Percentiles rank a stretch among this genome's conserved stretches.
Evolutionary conservation across 139 green algal genomes (phyloP).

Genomic region (Astrephomene gubernaculifera): DNA sequence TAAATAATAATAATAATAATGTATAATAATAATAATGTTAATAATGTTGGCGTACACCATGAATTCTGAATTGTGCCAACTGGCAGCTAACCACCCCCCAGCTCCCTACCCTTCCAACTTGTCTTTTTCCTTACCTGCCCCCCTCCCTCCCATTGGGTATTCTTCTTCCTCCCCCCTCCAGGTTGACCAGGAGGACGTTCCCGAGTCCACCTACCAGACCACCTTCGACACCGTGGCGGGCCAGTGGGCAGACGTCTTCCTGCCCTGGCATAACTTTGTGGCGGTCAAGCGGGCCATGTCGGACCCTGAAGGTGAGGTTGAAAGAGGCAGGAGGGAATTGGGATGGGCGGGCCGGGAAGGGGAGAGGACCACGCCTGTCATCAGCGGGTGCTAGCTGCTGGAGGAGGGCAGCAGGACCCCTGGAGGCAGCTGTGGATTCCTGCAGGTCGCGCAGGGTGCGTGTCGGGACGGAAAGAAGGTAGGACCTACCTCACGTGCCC

Average conservation of each 20-base stretch:
- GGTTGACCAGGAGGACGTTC: conserved; percentile 71
- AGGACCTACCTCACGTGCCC: too few relatives aligned
- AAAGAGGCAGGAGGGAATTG: neutral
- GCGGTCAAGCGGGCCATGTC: conserved; percentile 76
- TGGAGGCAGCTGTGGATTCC: too few relatives aligned
- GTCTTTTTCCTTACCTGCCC: neutral
- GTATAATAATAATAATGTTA: too few relatives aligned
- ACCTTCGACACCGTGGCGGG: conserved; percentile 81
- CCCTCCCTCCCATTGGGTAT: neutral
- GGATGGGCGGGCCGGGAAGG: neutral
- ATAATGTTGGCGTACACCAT: too few relatives aligned
- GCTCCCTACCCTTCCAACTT: neutral
- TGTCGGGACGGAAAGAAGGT: too few relatives aligned
- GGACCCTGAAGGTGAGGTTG: conserved; percentile 57
- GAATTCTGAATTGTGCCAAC: too few relatives aligned
- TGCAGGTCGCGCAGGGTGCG: too few relatives aligned
- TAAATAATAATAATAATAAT: too few relatives aligned
- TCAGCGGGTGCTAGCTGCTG: too few relatives aligned
- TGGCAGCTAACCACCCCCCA: too few relatives aligned
- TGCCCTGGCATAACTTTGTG: conserved; percentile 92
- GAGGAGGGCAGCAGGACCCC: too few relatives aligned
- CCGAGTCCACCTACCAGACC: conserved; percentile 88
- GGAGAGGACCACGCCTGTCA: too few relatives aligned
- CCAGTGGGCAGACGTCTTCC: conserved; percentile 75
- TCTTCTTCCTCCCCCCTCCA: conserved; percentile 19